phyloP scores from a whole-genome alignment of 768 basidiomycete species.

The Podaxis sp. region DNA sequence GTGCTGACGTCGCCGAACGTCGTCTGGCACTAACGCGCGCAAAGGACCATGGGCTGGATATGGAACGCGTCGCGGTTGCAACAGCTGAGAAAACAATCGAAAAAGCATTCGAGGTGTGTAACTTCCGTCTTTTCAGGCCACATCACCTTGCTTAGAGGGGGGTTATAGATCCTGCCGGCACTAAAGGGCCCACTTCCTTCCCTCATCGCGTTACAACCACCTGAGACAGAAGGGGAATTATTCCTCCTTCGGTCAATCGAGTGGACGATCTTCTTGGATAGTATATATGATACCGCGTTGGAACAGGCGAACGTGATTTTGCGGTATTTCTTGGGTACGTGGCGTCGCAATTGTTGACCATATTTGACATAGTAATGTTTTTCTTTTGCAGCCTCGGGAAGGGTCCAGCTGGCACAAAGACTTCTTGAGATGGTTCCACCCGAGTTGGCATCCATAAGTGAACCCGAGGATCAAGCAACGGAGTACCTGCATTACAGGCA shows the following conservation, averaged over 20 bases:
- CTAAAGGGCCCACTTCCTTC: conserved; percentile 61
- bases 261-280: conserved; percentile 82
- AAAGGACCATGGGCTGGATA: conserved; percentile 81
- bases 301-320: conserved; percentile 87
- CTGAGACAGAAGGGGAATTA: conserved; percentile 56
- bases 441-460: conserved; percentile 60
- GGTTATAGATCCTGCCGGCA: conserved; percentile 47
- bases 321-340: conserved; percentile 85
- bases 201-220: conserved; percentile 54
- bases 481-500: conserved; percentile 80
- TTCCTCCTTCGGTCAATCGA: conserved; percentile 85
- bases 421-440: conserved; percentile 61
- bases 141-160: conserved; percentile 9
- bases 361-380: background rate
- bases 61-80: conserved; percentile 73
- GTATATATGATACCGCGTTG: conserved; percentile 76
- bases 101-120: conserved; percentile 59
- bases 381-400: conserved; percentile 57
- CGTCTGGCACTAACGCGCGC: conserved; percentile 71
- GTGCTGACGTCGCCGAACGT: conserved; percentile 63
- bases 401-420: conserved; percentile 64
- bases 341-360: background rate
- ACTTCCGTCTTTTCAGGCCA: background rate
- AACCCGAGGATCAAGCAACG: conserved; percentile 69
- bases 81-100: conserved; percentile 80